Evolutionary conservation across 768 basidiomycete species (phyloP), one percentile per base, ranked within the genome.

Genomic region (Hericium erinaceus): DNA sequence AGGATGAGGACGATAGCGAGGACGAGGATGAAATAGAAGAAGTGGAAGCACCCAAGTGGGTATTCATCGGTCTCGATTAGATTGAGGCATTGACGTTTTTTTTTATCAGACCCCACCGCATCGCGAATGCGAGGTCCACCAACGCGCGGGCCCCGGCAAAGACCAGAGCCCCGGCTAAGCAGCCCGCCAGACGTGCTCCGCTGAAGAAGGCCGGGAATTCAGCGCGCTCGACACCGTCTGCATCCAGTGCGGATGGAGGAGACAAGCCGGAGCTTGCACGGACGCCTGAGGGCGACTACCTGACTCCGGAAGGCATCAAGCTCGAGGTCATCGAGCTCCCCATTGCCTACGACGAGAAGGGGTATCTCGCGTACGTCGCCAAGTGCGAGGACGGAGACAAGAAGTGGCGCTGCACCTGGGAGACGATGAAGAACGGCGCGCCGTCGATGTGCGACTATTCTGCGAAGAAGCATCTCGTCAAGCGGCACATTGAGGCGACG

Each of bases 381-480:
- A 48, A 46, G 52, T 61, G 49, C 52, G 61, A 63, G 4, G 51
- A 56, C 51, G 56, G 62, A 54, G 56, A 24, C 51, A 53, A 57
- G 49, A 53, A 69, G 55, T 77, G 72, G 71, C 64, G 69, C 48
- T 76, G 76, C 67, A 72, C 70, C 50, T 77, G 76, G 76, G 62
- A 67, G 48, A 70, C 72, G 13, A 66, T 69, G 49, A 65, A 64
- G 57, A 65, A 61, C 56, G 70, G 66, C 56, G 72, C 58, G 61
- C 67, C 64, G 33, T 64, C 64, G 39, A 64, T 62, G 48, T 81
- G 79, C 60, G 66, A 70, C 20, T 80, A 80, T 60, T 65, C 66
- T 38, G 72, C 77, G 24, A 81, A 82, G 65, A 84, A 82, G 67
- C 84, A 85, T 65, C 74, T 84, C 46, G 81, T 87, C 58, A 85